Evolutionary conservation across 371 early-diverging fungal species (phyloP), one percentile per base, ranked within the genome.

Genomic region (Actinomortierella ambigua): DNA sequence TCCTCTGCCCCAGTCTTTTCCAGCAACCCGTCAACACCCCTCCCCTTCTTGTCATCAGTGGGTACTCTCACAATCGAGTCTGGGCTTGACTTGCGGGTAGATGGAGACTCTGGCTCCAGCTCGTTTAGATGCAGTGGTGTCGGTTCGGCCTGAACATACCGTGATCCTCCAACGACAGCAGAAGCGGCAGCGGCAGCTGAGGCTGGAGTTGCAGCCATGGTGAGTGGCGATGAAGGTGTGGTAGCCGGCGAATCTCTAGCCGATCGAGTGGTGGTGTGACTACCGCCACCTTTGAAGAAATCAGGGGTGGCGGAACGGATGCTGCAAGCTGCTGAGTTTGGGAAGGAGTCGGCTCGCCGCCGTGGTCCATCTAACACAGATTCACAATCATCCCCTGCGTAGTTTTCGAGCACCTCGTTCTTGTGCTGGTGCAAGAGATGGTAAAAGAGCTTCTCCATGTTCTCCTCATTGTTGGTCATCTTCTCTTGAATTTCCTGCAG

Each of bases 361-460:
- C 76, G 55, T 8, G 77, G 77, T 3, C 62, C 71, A 62, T 70
- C 71, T 55, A 61, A 65, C 18, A 50, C 27, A 26, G 46, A 54
- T 15, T 65, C 71, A 26, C 41, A 54, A 2, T 67, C 77, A 17
- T 73, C 63, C 0, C 57, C 61, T 14, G 53, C 43, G 29, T 73
- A 73, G 26, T 73, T 77, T 57, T 86, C 86, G 8, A 87, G 61
- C 27, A 69, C 51, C 27, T 87, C 86, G 24, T 49, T 61, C 64
- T 86, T 87, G 43, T 85, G 81, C 39, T 78, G 75, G n/a, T 53
- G 68, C 4, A 89, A 71, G 13, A 89, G 61, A n/a, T 78, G 78
- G 59, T 89, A 89, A 53, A 85, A 89, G 7, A 84, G 75, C 62
- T 89, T 88, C 51, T 86, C 87, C 54, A 71, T 69, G 44, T 79